phyloP scores from a whole-genome alignment of 306 rosid genomes.

The Quercus berberidifolia region DNA sequence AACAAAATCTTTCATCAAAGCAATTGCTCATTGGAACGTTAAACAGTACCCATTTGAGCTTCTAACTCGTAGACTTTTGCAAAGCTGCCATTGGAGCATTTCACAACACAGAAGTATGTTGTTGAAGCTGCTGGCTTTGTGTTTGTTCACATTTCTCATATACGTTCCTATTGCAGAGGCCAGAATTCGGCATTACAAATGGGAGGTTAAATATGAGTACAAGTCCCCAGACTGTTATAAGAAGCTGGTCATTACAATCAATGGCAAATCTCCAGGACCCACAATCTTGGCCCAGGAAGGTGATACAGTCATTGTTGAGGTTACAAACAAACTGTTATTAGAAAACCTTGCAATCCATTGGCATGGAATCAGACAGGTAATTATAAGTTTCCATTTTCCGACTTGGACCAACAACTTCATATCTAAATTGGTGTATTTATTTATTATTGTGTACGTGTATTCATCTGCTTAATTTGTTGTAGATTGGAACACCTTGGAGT shows the following conservation, averaged over 20 bases:
- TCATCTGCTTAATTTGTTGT: not conserved
- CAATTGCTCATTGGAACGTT: no score
- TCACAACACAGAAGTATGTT: not conserved
- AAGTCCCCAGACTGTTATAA: constrained; percentile 78
- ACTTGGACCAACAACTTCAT: no score
- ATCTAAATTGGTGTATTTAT: no score
- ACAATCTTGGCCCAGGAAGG: constrained; percentile 75
- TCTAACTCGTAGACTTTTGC: not conserved
- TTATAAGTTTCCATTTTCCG: not conserved
- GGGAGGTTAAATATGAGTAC: constrained; percentile 68
- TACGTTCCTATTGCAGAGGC: constrained; percentile 38
- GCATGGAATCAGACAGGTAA: constrained; percentile 93
- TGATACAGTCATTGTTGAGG: constrained; percentile 70
- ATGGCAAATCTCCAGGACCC: constrained; percentile 79
- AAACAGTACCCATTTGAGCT: no score
- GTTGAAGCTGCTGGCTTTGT: constrained; percentile 27
- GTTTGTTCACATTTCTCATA: constrained; percentile 17
- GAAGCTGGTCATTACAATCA: constrained; percentile 66
- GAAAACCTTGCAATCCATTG: constrained; percentile 88
- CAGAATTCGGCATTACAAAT: constrained; percentile 48
- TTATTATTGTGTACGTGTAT: not conserved
- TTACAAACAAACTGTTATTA: constrained; percentile 51
- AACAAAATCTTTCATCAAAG: no score
- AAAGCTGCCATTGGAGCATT: not conserved
- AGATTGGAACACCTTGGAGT: constrained; percentile 91